Base-by-base conservation (phyloP, 2,329 filamentous ascomycete species). In the Colletotrichum australisinense region DNA sequence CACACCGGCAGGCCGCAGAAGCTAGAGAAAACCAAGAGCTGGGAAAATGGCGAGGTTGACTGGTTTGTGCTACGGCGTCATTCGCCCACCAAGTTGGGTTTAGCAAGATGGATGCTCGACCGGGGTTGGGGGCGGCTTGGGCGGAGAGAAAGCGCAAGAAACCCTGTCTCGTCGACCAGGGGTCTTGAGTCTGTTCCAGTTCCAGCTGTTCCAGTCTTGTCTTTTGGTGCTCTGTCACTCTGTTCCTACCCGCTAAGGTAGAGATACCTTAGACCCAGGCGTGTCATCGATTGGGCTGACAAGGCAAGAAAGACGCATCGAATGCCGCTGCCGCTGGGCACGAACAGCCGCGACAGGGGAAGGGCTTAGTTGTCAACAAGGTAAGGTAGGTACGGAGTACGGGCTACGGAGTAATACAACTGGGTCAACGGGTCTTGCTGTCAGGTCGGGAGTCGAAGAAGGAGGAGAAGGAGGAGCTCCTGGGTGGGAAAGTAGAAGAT, bases 41-140 rank as follows among this genome's bases (percentile, higher is more conserved):
- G 56, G 49, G 42, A 73, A 74, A 74, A 73, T 73, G 60, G 73
- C 65, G 73, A 74, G 73, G 73, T 74, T 74, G 73, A 74, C 73
- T 57, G 65, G 59, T 62, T 73, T 73, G 60, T 69, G 59, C 52
- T 69, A 73, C 73, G 69, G 65, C 69, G 73, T 73, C 71, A 71
- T 71, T 71, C 52, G 49, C 26, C 38, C 46, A 22, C 71, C 67
- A 55, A 66, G 59, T 73, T 30, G 67, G 71, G 71, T 65, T 57
- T 73, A 73, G 57, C 55, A 71, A 28, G 30, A 70, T 59, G 28
- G 49, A n/a, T 57, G 60, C 32, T 62, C 56, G 71, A 66, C 71
- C 60, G 64, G 71, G 71, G 49, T 71, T 38, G 55, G 60, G 56
- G 46, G 24, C 66, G 32, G 59, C 69, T 24, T 63, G 46, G 69